A percentile compares a stretch with the other conserved stretches of the same genome.
phyloP scores from a whole-genome alignment of 192 early-diverging fungal species.

The Endogone sp. region DNA sequence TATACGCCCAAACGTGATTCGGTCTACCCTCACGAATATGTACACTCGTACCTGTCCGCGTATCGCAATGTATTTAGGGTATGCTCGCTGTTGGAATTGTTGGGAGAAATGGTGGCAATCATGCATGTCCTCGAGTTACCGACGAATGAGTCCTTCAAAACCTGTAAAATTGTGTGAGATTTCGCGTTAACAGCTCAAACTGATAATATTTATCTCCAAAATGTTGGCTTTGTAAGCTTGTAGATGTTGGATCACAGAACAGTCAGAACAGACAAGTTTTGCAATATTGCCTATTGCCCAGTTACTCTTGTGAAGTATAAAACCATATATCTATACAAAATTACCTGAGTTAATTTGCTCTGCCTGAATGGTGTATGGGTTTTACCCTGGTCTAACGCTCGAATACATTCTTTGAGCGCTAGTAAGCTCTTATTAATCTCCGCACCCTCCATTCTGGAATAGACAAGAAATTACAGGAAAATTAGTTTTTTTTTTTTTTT shows the following conservation, averaged over 20 bases:
- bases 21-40: too few relatives aligned
- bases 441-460: conserved; percentile 89
- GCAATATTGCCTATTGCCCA: too few relatives aligned
- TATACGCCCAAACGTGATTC: not conserved
- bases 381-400: conserved; percentile 92
- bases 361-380: conserved; percentile 97
- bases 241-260: too few relatives aligned
- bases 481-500: too few relatives aligned
- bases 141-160: conserved; percentile 96
- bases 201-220: not conserved
- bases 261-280: too few relatives aligned
- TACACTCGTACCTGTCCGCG: conserved; percentile 71
- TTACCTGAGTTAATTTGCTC: conserved; percentile 94
- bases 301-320: not conserved
- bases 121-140: conserved; percentile 98
- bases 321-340: not conserved
- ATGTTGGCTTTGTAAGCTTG: too few relatives aligned
- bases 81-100: conserved; percentile 93
- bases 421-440: conserved; percentile 99
- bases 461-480: too few relatives aligned
- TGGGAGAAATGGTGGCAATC: conserved; percentile 98
- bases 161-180: conserved; percentile 24
- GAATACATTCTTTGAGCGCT: conserved; percentile 97
- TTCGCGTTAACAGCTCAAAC: not conserved
- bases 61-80: conserved; percentile 96